Evolutionary conservation across 352 stramenopile genomes (phyloP).

Genomic region (Globisporangium acanthophoron): DNA sequence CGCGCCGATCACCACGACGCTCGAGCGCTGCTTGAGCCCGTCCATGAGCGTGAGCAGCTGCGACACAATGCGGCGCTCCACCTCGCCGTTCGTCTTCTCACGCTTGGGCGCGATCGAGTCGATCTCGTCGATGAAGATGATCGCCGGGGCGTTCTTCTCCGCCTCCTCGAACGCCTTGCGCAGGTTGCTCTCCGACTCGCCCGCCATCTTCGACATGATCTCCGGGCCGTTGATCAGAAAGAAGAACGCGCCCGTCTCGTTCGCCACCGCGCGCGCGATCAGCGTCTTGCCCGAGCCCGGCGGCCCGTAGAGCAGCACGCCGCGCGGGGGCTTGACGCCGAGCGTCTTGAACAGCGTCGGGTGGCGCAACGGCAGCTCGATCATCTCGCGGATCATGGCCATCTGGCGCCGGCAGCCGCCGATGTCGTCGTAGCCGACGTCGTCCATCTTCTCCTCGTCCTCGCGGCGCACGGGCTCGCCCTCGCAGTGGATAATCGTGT

Average conservation of each 20-base stretch:
- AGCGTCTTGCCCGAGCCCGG: conserved; percentile 98
- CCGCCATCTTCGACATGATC: conserved; percentile 99
- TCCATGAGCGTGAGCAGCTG: conserved; percentile 99
- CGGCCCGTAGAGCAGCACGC: conserved; percentile 98
- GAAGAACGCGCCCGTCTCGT: conserved; percentile 99
- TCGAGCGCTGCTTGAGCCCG: conserved; percentile 89
- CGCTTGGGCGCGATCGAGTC: conserved; percentile 99
- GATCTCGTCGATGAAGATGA: conserved; percentile 99
- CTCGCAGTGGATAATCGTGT: conserved; percentile 99
- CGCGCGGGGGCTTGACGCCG: conserved; percentile 98
- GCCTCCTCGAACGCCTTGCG: conserved; percentile 98
- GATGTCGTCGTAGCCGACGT: conserved; percentile 99
- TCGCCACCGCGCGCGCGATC: conserved; percentile 97
- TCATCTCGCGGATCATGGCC: conserved; percentile 99
- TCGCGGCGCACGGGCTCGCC: conserved; percentile 97
- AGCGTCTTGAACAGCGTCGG: conserved; percentile 99
- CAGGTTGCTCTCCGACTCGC: conserved; percentile 90
- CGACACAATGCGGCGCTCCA: conserved; percentile 98
- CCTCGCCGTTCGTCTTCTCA: conserved; percentile 99
- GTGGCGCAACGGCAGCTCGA: conserved; percentile 97
- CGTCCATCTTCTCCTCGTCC: conserved; percentile 98
- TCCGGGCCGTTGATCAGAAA: conserved; percentile 99
- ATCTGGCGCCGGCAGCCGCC: conserved; percentile 98
- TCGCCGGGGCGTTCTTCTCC: conserved; percentile 99
- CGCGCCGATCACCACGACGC: conserved; percentile 98